Evolutionary conservation across 164 flowering plant species (phyloP), one percentile per base, ranked within the genome.

Genomic region (Protea cynaroides): DNA sequence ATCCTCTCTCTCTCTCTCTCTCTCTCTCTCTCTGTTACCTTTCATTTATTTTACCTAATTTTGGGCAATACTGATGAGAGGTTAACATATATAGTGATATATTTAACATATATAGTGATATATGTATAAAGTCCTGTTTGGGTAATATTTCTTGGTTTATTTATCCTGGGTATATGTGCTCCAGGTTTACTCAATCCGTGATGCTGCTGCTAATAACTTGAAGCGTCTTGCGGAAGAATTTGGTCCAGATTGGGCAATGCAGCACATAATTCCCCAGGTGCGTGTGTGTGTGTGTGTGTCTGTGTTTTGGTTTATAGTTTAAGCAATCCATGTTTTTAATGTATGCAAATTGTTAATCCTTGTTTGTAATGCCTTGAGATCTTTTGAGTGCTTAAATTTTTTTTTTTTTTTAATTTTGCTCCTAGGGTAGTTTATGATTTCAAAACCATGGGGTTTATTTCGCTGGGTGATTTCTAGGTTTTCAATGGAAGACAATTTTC

Each of bases 201-300:
- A 86, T 71, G 87, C 93, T 18, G 90, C 88, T 67, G 93, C 93
- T 24, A 87, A 77, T 65, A 87, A 85, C 57, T 75, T 87, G 63
- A 87, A 85, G 71, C 88, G 90, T 56, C 90, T 87, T 60, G 90
- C 90, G 9, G 90, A 87, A 73, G 93, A 87, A 71, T 85, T 87
- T 78, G 89, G 93, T 38, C 88, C 90, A 25, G 93, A 87, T 0
- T 85, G 93, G 93, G 90, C 90, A 67, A 87, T 85, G 88, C 83
- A 85, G 71, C 90, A 85, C 69, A 85, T 87, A 60, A 74, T 85
- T 68, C 88, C 90, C 36, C 90, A 85, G 88, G 92, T 84, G n/a
- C n/a, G n/a, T n/a, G n/a, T n/a, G n/a, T n/a, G n/a, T n/a, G n/a
- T n/a, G n/a, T n/a, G 89, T 82, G 61, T 47, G 63, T 62, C 55